A percentile compares a stretch with the other conserved stretches of the same genome.
These are phyloP conservation scores for Euphorbia peplus DNA, from an alignment of 345 rosid genomes.

Conservation along the genomic window DNA sequence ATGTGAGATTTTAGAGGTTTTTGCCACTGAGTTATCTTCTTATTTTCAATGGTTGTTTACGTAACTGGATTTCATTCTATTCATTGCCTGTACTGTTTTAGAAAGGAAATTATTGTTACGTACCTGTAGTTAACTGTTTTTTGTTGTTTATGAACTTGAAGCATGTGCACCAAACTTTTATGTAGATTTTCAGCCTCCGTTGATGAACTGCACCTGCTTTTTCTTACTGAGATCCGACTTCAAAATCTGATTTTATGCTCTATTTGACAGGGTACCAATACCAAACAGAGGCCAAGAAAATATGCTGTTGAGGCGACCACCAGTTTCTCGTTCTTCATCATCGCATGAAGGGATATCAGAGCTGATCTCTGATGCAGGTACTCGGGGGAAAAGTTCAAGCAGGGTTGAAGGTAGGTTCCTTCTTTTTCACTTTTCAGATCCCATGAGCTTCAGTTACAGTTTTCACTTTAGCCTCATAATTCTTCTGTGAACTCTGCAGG, in stretches of 20 bases:
- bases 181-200: background rate
- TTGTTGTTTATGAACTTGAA: no score
- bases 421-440: background rate
- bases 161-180: background rate
- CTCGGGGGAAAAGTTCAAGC: constrained; percentile 9
- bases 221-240: background rate
- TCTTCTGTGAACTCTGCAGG: background rate
- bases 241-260: background rate
- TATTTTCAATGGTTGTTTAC: background rate
- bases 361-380: constrained; percentile 16
- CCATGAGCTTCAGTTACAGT: background rate
- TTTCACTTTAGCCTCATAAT: no score
- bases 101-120: no score
- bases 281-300: constrained; percentile 20
- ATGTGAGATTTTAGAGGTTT: background rate
- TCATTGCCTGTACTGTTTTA: background rate
- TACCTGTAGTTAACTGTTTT: no score
- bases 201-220: background rate
- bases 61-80: no score
- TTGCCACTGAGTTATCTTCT: background rate
- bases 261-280: constrained; percentile 13
- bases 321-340: constrained; percentile 14
- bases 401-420: constrained; percentile 13
- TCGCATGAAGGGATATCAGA: constrained; percentile 24
- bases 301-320: constrained; percentile 24